phyloP scores from a whole-genome alignment of 2,329 filamentous ascomycete species.

The Lachnellula arida region DNA sequence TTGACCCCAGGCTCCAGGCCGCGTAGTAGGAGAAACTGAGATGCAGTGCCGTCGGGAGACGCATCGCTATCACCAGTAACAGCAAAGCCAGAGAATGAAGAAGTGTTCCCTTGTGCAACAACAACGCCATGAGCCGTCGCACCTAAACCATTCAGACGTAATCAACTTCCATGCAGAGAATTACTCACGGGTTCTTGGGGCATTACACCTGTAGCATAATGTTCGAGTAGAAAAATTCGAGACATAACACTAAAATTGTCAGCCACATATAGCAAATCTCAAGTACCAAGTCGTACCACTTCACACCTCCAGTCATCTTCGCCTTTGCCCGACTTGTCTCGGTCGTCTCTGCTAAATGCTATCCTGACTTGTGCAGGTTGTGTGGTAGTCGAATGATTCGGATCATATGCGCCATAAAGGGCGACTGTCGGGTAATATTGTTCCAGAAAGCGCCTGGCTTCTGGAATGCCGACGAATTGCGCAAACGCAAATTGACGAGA shows the following conservation, averaged over 20 bases:
- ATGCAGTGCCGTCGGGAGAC: slow-evolving; percentile 45
- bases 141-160: slow-evolving; percentile 30
- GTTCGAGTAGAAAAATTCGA: slow-evolving; percentile 52
- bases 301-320: slow-evolving; percentile 55
- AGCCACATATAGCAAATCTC: slow-evolving; percentile 3
- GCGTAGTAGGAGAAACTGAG: slow-evolving; percentile 72
- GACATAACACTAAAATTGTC: slow-evolving; percentile 43
- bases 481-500: slow-evolving; percentile 54
- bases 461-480: slow-evolving; percentile 44
- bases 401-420: slow-evolving; percentile 42
- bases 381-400: slow-evolving; percentile 37
- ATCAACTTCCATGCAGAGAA: background rate
- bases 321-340: slow-evolving; percentile 38
- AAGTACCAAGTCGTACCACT: slow-evolving; percentile 35
- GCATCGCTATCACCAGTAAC: slow-evolving; percentile 52
- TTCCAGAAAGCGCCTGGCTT: slow-evolving; percentile 49
- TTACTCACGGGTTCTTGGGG: slow-evolving; percentile 45
- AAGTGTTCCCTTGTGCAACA: slow-evolving; percentile 35
- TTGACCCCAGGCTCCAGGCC: slow-evolving; percentile 65
- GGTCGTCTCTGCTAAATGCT: slow-evolving; percentile 48
- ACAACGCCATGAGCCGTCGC: slow-evolving; percentile 31
- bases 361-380: slow-evolving; percentile 37
- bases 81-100: slow-evolving; percentile 37
- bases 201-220: slow-evolving; percentile 55
- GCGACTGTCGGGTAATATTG: slow-evolving; percentile 45